Evolutionary conservation across 805 yeast species (phyloP).

Genomic region (Lipomyces anomalus): DNA sequence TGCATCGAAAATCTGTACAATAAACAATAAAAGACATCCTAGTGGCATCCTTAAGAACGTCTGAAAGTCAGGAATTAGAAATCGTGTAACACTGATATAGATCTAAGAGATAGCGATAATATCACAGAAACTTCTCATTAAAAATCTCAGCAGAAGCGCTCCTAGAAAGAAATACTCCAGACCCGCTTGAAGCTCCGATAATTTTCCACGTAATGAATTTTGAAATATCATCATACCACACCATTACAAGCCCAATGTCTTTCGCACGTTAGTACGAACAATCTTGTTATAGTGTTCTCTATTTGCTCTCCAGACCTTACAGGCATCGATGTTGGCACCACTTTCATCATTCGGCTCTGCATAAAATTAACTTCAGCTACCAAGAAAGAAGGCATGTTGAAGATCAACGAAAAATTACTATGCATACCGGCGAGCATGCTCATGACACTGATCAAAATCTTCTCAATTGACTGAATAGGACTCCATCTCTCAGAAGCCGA

Average conservation of each 20-base stretch:
- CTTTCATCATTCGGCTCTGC: constrained; percentile 88
- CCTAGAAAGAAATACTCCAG: too few species aligned
- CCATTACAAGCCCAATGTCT: constrained; percentile 59
- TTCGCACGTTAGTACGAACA: constrained; percentile 62
- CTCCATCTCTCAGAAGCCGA: constrained; percentile 96
- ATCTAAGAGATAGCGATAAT: too few species aligned
- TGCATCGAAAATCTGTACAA: too few species aligned
- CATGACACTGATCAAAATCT: constrained; percentile 84
- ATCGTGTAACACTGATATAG: too few species aligned
- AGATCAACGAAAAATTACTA: neutral
- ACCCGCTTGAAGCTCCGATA: too few species aligned
- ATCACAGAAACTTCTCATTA: too few species aligned
- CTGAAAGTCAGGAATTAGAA: too few species aligned
- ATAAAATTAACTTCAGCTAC: neutral
- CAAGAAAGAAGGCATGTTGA: neutral
- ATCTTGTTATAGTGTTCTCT: constrained; percentile 58
- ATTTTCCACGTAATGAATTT: too few species aligned
- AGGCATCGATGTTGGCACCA: constrained; percentile 81
- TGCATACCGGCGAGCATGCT: constrained; percentile 76
- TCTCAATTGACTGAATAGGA: constrained; percentile 96
- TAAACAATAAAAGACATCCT: too few species aligned
- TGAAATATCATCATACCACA: too few species aligned
- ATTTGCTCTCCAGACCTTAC: constrained; percentile 87
- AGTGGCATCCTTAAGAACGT: too few species aligned
- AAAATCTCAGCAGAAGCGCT: too few species aligned